phyloP scores from a whole-genome alignment of 805 yeast genomes.

The Hanseniaspora thailandica region DNA sequence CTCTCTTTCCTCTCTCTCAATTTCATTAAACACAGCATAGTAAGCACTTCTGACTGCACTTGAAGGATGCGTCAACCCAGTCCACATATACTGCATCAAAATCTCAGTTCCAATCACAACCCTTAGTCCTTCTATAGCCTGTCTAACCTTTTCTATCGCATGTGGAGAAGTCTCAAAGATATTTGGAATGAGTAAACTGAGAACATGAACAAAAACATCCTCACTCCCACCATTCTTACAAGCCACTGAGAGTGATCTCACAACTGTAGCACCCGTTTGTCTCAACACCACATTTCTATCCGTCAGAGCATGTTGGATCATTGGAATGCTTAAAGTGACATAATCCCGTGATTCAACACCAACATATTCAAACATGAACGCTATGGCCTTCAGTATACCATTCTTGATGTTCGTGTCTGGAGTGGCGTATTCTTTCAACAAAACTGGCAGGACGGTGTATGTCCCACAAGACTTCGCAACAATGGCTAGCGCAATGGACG shows the following conservation, averaged over 20 bases:
- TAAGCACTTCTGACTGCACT: constrained; percentile 69
- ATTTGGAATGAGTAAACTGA: constrained; percentile 78
- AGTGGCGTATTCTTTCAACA: constrained; percentile 87
- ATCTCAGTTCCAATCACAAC: constrained; percentile 66
- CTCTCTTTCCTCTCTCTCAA: constrained; percentile 64
- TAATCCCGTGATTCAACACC: constrained; percentile 73
- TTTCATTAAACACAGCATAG: constrained; percentile 71
- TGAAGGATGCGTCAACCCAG: constrained; percentile 90
- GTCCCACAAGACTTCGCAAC: constrained; percentile 91
- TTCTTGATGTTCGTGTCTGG: constrained; percentile 91
- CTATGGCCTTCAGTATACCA: constrained; percentile 81
- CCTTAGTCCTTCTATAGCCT: constrained; percentile 63
- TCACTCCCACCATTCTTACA: constrained; percentile 66
- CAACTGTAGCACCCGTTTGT: constrained; percentile 86
- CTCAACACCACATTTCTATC: constrained; percentile 88
- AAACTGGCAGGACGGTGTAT: constrained; percentile 82
- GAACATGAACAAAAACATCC: constrained; percentile 69
- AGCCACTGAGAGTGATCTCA: constrained; percentile 68
- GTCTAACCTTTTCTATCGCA: constrained; percentile 71
- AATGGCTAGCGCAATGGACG: constrained; percentile 95
- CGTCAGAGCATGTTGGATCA: constrained; percentile 78
- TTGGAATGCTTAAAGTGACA: constrained; percentile 63
- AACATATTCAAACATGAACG: constrained; percentile 85
- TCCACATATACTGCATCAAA: constrained; percentile 64
- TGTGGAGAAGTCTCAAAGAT: constrained; percentile 92